Base-by-base conservation (phyloP, 371 early-diverging fungal genomes). In the Zychaea mexicana region DNA sequence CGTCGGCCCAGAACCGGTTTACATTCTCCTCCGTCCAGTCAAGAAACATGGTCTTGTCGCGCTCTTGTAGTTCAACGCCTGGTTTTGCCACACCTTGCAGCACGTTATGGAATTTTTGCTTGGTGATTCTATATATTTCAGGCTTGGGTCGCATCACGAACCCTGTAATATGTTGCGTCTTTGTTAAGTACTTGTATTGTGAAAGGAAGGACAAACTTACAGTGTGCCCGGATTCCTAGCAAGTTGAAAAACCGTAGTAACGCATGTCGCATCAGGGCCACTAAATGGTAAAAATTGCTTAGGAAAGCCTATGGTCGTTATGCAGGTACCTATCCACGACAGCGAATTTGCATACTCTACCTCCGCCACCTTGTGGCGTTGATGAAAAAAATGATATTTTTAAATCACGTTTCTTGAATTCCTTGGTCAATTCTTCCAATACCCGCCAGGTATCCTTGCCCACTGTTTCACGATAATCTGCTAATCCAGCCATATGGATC, bases 231-330 rank as follows among this genome's bases (percentile, higher is more conserved):
- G n/a, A 94, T 74, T 47, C 79, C 86, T 19, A 86, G 77, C 52
- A 94, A 70, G 26, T 78, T 69, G 56, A 90, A 76, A 64, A 93
- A 83, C 21, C 95, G 83, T 27, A 94, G 67, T 4, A 90, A 69
- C 4, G 94, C 91, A 72, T 95, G 94, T 58, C 94, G 86, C 95
- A 95, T 95, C 46, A 95, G 79, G 5, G 95, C 94, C 17, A 95
- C 95, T 86, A 63, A 6, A 59, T 8, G 2, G 32, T 31, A 39
- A 36, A 36, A 36, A 2, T n/a, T n/a, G n/a, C n/a, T n/a, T n/a
- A n/a, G n/a, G n/a, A n/a, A n/a, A n/a, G n/a, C n/a, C n/a, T n/a
- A n/a, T n/a, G n/a, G 19, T n/a, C 15, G 17, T 5, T 17, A 9
- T 30, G 47, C 19, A 12, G n/a, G 28, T 31, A 30, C 2, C 13